Base-by-base conservation (phyloP, 2,329 filamentous ascomycete species). In the Pseudodiploospora longispora region DNA sequence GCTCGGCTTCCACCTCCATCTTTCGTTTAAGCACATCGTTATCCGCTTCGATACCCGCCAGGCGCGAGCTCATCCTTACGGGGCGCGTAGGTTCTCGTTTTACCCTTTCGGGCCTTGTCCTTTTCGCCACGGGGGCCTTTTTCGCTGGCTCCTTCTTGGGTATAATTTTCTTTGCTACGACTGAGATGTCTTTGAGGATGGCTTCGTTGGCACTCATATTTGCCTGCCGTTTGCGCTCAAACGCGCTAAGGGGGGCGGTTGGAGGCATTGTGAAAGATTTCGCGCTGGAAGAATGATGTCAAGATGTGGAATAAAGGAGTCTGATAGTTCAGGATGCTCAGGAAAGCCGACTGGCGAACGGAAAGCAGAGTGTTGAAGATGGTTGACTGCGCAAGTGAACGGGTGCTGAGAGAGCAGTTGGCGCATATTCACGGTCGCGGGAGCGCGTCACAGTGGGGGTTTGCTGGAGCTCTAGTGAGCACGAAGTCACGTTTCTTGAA, bases 191-290 rank as follows among this genome's bases (percentile, higher is more conserved):
- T 47, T 85, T 85, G 0, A 96, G 66, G 0, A 95, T 60, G 0
- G 83, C 87, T 63, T 91, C 84, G 55, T 94, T 93, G 43, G 86
- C 82, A 0, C 83, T 87, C 35, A 95, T 94, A 53, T 95, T 95
- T 48, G 89, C 87, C 10, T 87, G 77, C 1, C 90, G 77, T 53
- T 87, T 82, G 55, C 83, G 82, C 71, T 95, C 90, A 64, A 95
- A 96, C 34, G 88, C 87, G 64, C 86, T 94, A 55, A 94, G 69
- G 32, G 55, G 74, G 27, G 54, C 58, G 10, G 63, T 64, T 2
- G 67, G 59, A 2, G 74, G 62, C 75, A 80, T 78, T 33, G 36
- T 55, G 30, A 40, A 38, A 32, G 29, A n/a, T 41, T n/a, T 10
- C 38, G 6, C 9, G 10, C 36, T 9, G 9, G 27, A 9, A 34